phyloP scores from a whole-genome alignment of 2,329 filamentous ascomycete species.

The Exophiala dermatitidis region DNA sequence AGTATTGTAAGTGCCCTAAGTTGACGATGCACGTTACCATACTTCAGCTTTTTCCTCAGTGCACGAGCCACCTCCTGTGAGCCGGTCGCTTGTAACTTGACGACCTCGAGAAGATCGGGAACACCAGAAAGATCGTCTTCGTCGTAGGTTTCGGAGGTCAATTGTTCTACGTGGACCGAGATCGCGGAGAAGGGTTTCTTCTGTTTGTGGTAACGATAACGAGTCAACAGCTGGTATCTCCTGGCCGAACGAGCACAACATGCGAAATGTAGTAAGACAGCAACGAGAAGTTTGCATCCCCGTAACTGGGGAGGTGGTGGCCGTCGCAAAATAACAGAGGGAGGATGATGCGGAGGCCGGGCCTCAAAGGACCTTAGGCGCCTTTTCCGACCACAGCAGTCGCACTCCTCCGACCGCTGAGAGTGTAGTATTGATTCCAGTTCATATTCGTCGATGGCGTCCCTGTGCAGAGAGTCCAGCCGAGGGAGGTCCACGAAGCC shows the following conservation, averaged over 20 bases:
- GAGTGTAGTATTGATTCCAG: constrained; percentile 15
- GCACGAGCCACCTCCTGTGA: constrained; percentile 85
- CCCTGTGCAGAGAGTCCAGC: constrained; percentile 3
- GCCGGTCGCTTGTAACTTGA: constrained; percentile 79
- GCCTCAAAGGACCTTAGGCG: constrained; percentile 21
- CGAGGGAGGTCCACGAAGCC: constrained; percentile 20
- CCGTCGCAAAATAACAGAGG: constrained; percentile 9
- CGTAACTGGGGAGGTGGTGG: constrained; percentile 11
- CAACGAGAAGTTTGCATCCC: constrained; percentile 20
- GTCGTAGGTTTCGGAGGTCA: constrained; percentile 82
- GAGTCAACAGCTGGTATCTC: constrained; percentile 27
- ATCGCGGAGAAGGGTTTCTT: constrained; percentile 89
- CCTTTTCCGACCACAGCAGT: constrained; percentile 21
- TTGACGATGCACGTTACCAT: constrained; percentile 89
- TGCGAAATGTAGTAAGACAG: constrained; percentile 21
- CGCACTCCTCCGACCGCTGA: constrained; percentile 11
- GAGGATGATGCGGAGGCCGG: constrained; percentile 15
- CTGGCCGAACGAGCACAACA: constrained; percentile 25
- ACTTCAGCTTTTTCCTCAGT: constrained; percentile 96
- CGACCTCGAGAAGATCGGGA: constrained; percentile 87
- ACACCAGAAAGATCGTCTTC: constrained; percentile 89
- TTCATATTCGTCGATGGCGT: constrained; percentile 3
- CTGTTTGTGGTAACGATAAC: constrained; percentile 31
- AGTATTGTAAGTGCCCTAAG: constrained; percentile 80
- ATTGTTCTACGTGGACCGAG: constrained; percentile 81